These are phyloP conservation scores for Neoboletus magnificus DNA, from an alignment of 768 basidiomycete genomes.

Conservation along the genomic window DNA sequence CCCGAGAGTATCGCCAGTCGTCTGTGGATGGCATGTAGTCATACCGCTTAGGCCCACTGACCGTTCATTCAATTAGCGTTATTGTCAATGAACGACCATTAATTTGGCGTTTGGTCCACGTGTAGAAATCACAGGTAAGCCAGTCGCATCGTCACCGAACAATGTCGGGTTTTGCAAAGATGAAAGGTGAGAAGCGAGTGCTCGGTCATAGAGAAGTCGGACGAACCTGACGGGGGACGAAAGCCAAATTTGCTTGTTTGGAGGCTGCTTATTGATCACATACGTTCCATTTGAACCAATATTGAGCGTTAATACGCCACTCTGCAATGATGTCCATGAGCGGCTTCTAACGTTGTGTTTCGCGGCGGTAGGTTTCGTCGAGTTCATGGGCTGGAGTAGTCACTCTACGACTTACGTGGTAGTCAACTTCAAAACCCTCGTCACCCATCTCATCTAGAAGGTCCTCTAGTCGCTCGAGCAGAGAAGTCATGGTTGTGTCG, in stretches of 20 bases:
- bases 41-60: conserved; percentile 89
- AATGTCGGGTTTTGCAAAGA: conserved; percentile 1
- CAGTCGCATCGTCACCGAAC: not conserved
- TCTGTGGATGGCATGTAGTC: conserved; percentile 59
- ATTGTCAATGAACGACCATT: not conserved
- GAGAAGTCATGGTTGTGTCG: conserved; percentile 70
- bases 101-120: conserved; percentile 2
- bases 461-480: conserved; percentile 73
- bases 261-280: conserved; percentile 96
- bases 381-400: not conserved
- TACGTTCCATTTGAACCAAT: conserved; percentile 81
- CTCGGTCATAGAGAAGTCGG: not conserved
- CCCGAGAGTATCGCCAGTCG: conserved; percentile 77
- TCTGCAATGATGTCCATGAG: conserved; percentile 43
- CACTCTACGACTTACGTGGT: conserved; percentile 56
- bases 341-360: not conserved
- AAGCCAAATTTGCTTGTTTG: conserved; percentile 96
- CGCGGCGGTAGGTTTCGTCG: not conserved
- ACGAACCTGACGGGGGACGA: conserved; percentile 81
- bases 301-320: conserved; percentile 84
- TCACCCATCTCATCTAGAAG: conserved; percentile 60
- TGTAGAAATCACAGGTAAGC: not conserved
- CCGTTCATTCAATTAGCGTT: conserved; percentile 1
- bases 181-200: not conserved
- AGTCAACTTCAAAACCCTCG: conserved; percentile 77